A percentile compares a stretch with the other conserved stretches of the same genome.
Evolutionary conservation across 192 early-diverging fungal species (phyloP).

Genomic region (Podila epicladia): DNA sequence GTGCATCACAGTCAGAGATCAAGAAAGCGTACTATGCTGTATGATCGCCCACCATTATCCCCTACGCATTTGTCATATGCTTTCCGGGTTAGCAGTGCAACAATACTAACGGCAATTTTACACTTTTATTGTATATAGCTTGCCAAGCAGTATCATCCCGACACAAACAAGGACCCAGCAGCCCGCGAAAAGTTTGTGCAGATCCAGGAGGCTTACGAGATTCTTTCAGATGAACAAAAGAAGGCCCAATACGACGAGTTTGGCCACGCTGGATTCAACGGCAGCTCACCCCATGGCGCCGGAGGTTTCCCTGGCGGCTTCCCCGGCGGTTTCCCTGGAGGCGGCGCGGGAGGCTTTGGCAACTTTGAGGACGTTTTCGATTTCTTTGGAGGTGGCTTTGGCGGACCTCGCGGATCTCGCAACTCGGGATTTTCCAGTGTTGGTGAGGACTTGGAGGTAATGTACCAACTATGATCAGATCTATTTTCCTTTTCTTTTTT

Average conservation of each 20-base stretch:
- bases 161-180: constrained; percentile 92
- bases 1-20: constrained; percentile 85
- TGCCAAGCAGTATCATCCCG: constrained; percentile 98
- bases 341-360: constrained; percentile 60
- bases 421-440: constrained; percentile 36
- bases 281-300: constrained; percentile 52
- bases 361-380: constrained; percentile 74
- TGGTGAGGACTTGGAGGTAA: constrained; percentile 45
- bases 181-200: constrained; percentile 98
- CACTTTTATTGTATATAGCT: constrained; percentile 57
- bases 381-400: constrained; percentile 75
- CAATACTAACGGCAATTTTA: not conserved
- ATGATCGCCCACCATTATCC: constrained; percentile 9
- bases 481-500: too few relatives aligned
- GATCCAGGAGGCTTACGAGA: constrained; percentile 98
- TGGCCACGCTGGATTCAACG: constrained; percentile 66
- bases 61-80: not conserved
- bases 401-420: constrained; percentile 20
- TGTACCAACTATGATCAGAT: constrained; percentile 17
- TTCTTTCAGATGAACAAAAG: constrained; percentile 93
- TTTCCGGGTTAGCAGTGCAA: not conserved
- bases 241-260: constrained; percentile 92
- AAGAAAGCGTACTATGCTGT: constrained; percentile 98
- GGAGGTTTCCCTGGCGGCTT: constrained; percentile 70
- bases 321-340: constrained; percentile 67